A percentile compares a stretch with the other conserved stretches of the same genome.
Conservation (phyloP, 345 rosid genomes). For the Populus alba region DNA sequence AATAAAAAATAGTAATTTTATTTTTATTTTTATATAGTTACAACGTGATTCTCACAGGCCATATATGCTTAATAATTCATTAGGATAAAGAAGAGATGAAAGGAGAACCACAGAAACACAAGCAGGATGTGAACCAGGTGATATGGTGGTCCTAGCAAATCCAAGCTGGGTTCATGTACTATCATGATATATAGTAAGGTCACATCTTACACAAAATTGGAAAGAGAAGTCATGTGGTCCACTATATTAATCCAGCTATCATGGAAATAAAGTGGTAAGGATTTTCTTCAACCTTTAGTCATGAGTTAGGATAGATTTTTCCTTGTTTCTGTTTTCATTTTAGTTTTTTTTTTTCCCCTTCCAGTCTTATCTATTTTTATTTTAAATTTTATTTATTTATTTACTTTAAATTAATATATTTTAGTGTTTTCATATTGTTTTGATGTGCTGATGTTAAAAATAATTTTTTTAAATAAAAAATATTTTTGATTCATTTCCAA, state of each 20-base stretch:
- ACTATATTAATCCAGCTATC: slow-evolving; percentile 8
- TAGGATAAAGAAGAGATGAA: neutral
- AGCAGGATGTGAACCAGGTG: slow-evolving; percentile 31
- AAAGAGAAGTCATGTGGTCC: slow-evolving; percentile 29
- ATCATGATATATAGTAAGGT: slow-evolving; percentile 32
- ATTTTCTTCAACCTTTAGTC: slow-evolving; percentile 1
- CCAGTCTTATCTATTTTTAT: too few species aligned
- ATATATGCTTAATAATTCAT: neutral
- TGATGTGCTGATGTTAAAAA: fast-evolving
- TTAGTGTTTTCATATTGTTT: fast-evolving
- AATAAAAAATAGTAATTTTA: too few species aligned
- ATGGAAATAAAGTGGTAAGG: neutral
- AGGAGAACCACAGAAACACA: slow-evolving; percentile 20
- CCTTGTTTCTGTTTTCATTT: neutral
- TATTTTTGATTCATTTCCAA: too few species aligned
- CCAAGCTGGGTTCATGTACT: slow-evolving; percentile 17
- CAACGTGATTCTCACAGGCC: too few species aligned
- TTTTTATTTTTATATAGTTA: too few species aligned
- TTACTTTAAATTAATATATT: too few species aligned
- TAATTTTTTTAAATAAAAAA: too few species aligned
- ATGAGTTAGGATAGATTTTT: neutral
- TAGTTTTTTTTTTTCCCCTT: neutral
- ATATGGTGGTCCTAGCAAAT: slow-evolving; percentile 29
- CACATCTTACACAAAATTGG: slow-evolving; percentile 46
- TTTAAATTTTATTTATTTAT: too few species aligned